Conservation (phyloP, 768 basidiomycete species). For the Lactarius akahatsu region DNA sequence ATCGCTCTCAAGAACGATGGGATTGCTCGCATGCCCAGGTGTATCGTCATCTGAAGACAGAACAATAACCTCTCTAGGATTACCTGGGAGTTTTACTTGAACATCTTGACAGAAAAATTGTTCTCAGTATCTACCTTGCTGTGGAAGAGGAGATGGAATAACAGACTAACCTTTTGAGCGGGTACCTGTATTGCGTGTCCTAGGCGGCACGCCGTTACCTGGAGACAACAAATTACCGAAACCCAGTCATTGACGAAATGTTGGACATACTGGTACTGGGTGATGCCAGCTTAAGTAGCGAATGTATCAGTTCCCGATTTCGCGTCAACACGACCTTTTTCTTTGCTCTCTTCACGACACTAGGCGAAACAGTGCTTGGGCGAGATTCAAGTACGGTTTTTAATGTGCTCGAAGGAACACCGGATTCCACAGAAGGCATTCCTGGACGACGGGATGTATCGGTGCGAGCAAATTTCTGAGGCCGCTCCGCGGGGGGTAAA, state of each 20-base stretch:
- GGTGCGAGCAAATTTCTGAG: conserved; percentile 17
- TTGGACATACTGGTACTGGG: conserved; percentile 3
- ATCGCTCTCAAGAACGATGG: conserved; percentile 23
- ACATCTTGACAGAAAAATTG: conserved; percentile 8
- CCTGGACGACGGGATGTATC: conserved; percentile 8
- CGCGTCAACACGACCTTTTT: conserved; percentile 12
- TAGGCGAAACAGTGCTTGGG: not conserved
- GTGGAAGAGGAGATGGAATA: not conserved
- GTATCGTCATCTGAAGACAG: conserved; percentile 18
- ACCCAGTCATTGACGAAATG: not conserved
- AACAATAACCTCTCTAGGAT: conserved; percentile 11
- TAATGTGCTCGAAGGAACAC: not conserved
- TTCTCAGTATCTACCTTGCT: conserved; percentile 1
- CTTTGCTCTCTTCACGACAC: not conserved
- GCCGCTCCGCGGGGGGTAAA: not conserved
- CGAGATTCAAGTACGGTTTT: not conserved
- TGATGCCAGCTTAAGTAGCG: not conserved
- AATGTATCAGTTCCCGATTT: conserved; percentile 4
- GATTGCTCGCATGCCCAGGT: conserved; percentile 19
- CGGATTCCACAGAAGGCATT: not conserved
- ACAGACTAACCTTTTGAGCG: conserved; percentile 12
- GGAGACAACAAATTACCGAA: not conserved
- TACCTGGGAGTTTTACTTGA: not conserved
- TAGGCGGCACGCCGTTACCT: not conserved
- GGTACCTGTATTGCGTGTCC: not conserved